phyloP scores from a whole-genome alignment of 257 asterid species.

The Paraleonurus japonicus region DNA sequence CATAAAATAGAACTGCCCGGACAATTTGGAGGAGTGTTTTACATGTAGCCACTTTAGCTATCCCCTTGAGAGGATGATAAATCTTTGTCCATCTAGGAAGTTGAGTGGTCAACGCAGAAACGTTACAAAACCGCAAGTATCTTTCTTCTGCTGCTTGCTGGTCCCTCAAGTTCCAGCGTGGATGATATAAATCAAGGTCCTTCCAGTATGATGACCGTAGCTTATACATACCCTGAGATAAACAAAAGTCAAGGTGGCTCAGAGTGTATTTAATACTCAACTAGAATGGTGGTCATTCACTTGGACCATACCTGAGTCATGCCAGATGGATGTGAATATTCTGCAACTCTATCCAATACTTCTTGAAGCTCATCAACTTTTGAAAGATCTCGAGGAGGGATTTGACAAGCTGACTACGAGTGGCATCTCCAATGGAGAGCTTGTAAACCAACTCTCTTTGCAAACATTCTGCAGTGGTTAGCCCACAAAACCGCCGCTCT shows the following conservation, averaged over 20 bases:
- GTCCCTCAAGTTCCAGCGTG: slow-evolving; percentile 92
- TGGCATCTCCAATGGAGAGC: slow-evolving; percentile 84
- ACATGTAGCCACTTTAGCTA: slow-evolving; percentile 89
- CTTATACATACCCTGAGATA: slow-evolving; percentile 82
- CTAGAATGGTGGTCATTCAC: not conserved
- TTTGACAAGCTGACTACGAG: slow-evolving; percentile 92
- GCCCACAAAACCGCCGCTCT: slow-evolving; percentile 92
- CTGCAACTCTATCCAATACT: slow-evolving; percentile 75
- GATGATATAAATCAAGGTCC: slow-evolving; percentile 94
- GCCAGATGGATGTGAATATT: slow-evolving; percentile 91
- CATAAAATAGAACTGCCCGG: slow-evolving; percentile 78
- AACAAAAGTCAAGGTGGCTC: slow-evolving; percentile 24
- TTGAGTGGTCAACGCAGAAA: slow-evolving; percentile 75
- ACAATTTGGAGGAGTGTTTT: slow-evolving; percentile 68
- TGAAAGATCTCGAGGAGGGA: slow-evolving; percentile 85
- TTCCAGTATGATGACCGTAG: slow-evolving; percentile 69
- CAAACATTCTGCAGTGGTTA: slow-evolving; percentile 74
- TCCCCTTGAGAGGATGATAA: slow-evolving; percentile 73
- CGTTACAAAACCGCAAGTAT: slow-evolving; percentile 78
- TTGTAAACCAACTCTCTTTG: slow-evolving; percentile 76
- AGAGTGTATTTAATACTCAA: slow-evolving; percentile 6
- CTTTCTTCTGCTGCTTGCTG: slow-evolving; percentile 93
- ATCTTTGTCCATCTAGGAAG: slow-evolving; percentile 88
- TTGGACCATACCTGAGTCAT: slow-evolving; percentile 74
- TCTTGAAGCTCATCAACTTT: slow-evolving; percentile 75